Evolutionary conservation across 768 basidiomycete species (phyloP).

Genomic region (Lactarius sanguifluus): DNA sequence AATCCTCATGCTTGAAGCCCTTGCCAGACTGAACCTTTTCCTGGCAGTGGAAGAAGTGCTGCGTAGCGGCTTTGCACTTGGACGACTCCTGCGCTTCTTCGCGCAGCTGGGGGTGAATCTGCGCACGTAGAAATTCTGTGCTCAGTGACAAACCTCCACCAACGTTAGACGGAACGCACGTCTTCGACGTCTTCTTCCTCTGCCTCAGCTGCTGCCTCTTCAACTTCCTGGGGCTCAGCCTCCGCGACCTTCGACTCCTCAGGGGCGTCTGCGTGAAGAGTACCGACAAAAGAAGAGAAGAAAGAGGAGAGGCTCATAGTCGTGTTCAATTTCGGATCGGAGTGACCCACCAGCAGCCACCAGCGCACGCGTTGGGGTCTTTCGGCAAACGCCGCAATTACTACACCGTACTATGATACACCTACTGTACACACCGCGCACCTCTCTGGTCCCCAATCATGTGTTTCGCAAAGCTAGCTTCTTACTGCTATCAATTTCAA

Average conservation of each 20-base stretch:
- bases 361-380: neutral
- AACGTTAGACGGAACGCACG: conserved; percentile 47
- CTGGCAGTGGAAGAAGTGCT: conserved; percentile 89
- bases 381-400: neutral
- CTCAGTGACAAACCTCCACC: neutral
- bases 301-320: conserved; percentile 45
- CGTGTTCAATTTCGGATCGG: neutral
- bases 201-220: conserved; percentile 42
- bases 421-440: neutral
- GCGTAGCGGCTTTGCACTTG: conserved; percentile 65
- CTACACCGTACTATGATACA: neutral
- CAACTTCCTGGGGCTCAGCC: conserved; percentile 40
- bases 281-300: conserved; percentile 45
- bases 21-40: conserved; percentile 82
- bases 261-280: conserved; percentile 44
- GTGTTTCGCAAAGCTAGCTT: no score
- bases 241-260: conserved; percentile 37
- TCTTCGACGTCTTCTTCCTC: conserved; percentile 74
- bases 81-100: conserved; percentile 70
- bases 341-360: neutral
- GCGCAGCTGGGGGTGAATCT: conserved; percentile 70
- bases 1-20: conserved; percentile 89
- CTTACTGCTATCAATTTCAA: neutral
- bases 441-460: neutral
- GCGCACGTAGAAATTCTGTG: neutral